Evolutionary conservation across 1,284 basidiomycete genomes (phyloP), one percentile per base, ranked within the genome.

Genomic region (Ceratobasidium sp.): DNA sequence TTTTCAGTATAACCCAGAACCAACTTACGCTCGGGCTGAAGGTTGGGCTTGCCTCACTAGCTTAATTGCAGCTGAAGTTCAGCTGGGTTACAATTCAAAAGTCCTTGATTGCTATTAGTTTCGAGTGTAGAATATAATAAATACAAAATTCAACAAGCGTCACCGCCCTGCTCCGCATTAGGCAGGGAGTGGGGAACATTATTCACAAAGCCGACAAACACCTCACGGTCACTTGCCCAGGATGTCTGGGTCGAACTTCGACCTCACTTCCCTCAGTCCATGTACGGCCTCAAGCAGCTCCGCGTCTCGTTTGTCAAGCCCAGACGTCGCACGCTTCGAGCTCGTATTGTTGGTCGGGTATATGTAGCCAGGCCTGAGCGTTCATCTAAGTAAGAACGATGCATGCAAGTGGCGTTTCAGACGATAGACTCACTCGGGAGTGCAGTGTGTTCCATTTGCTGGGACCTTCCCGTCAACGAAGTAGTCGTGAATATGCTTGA

Each of bases 391-490:
- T 72, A 20, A 58, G 53, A n/a, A 28, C 46, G 6, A 20, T 42
- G 15, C 39, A 1, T 20, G 13, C 9, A 63, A 4, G 18, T 33
- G 33, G 33, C 33, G 33, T 40, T 20, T 33, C 3, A 66, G 7
- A 23, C 15, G 39, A 63, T 12, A 20, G 39, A n/a, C 72, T 44
- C 64, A 75, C 72, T 75, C 72, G 15, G 72, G 60, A 18, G 58
- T 64, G 77, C 82, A 83, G 33, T 63, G 71, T 15, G 81, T 80
- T 42, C 78, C 78, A 26, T 75, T 63, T 39, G 66, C 60, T 6
- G 82, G 82, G 2, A 83, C 77, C n/a, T 23, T 42, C 20, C 82
- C 82, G 44, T 82, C 66, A 42, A 82, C 28, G 70, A 83, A 81
- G 72, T 83, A 82, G 40, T 71, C 40, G 18, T 79, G 79, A 1